Conservation (phyloP, 2,329 filamentous ascomycete genomes). For the Colletotrichum neosansevieriae region DNA sequence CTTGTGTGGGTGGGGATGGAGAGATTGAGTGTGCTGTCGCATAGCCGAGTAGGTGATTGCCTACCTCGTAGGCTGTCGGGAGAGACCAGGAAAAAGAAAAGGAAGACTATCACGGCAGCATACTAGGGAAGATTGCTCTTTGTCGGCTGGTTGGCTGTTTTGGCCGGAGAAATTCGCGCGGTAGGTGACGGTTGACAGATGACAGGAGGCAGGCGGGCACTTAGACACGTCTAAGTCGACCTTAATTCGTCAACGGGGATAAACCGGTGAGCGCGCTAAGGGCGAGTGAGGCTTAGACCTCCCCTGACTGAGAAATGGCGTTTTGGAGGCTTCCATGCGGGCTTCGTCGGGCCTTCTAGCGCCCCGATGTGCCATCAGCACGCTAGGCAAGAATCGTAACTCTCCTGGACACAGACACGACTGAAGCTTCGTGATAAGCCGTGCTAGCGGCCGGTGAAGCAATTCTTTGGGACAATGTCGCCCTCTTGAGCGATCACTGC, state of each 20-base stretch:
- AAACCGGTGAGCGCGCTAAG: constrained; percentile 15
- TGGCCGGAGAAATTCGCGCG: constrained; percentile 28
- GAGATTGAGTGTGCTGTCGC: too few species aligned
- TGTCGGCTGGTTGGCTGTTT: constrained; percentile 20
- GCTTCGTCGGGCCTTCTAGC: constrained; percentile 41
- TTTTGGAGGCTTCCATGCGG: constrained; percentile 35
- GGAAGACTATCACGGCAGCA: constrained; percentile 24
- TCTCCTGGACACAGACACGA: constrained; percentile 2
- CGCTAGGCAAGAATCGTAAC: constrained; percentile 31
- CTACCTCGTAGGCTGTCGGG: not conserved
- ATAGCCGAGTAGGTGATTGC: too few species aligned
- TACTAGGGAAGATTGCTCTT: not conserved
- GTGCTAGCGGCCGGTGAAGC: constrained; percentile 1
- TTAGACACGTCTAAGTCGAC: constrained; percentile 16
- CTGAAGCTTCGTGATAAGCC: constrained; percentile 1
- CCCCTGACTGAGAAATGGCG: constrained; percentile 19
- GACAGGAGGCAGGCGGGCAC: constrained; percentile 25
- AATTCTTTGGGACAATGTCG: constrained; percentile 15
- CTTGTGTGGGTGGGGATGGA: constrained; percentile 10
- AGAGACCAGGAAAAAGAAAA: not conserved
- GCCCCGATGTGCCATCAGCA: constrained; percentile 25
- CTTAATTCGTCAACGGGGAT: constrained; percentile 28
- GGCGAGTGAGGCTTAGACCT: constrained; percentile 39
- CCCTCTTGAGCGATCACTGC: constrained; percentile 8
- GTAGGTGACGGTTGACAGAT: constrained; percentile 18